Evolutionary conservation across 1,284 basidiomycete genomes (phyloP).

Genomic region (Austropuccinia psidii): DNA sequence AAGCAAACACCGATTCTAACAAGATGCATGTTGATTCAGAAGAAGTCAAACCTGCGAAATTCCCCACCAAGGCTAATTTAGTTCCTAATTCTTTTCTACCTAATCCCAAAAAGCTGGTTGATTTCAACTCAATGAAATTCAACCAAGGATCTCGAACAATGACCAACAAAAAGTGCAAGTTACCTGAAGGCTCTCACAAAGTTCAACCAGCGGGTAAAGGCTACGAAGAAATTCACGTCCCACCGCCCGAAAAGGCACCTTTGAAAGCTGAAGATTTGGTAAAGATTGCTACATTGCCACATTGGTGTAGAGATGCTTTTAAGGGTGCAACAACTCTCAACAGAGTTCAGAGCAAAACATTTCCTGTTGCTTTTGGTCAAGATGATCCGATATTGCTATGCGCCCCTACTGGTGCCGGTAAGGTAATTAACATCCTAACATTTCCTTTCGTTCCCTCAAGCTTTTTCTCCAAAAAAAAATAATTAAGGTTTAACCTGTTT

Average conservation of each 20-base stretch:
- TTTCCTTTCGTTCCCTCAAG: neutral
- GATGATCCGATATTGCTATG: constrained; percentile 94
- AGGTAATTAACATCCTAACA: constrained; percentile 47
- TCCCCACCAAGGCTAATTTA: constrained; percentile 80
- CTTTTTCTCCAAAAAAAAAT: neutral
- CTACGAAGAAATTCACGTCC: constrained; percentile 97
- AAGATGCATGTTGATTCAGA: constrained; percentile 65
- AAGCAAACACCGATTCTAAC: constrained; percentile 17
- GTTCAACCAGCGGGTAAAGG: constrained; percentile 72
- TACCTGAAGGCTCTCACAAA: constrained; percentile 97
- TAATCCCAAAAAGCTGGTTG: constrained; percentile 75
- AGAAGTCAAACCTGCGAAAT: constrained; percentile 47
- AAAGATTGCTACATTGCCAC: constrained; percentile 65
- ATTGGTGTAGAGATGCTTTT: constrained; percentile 82
- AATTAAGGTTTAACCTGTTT: neutral
- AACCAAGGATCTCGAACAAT: constrained; percentile 91
- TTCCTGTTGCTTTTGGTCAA: constrained; percentile 77
- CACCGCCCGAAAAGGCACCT: constrained; percentile 75
- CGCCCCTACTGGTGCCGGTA: constrained; percentile 97
- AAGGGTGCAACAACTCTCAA: constrained; percentile 67
- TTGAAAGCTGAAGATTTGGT: constrained; percentile 58
- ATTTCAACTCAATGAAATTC: constrained; percentile 92
- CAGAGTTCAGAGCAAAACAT: constrained; percentile 86
- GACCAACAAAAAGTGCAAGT: constrained; percentile 96
- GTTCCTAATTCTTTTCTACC: constrained; percentile 71